phyloP scores from a whole-genome alignment of 2,329 filamentous ascomycete genomes.

The Fusarium sp. region DNA sequence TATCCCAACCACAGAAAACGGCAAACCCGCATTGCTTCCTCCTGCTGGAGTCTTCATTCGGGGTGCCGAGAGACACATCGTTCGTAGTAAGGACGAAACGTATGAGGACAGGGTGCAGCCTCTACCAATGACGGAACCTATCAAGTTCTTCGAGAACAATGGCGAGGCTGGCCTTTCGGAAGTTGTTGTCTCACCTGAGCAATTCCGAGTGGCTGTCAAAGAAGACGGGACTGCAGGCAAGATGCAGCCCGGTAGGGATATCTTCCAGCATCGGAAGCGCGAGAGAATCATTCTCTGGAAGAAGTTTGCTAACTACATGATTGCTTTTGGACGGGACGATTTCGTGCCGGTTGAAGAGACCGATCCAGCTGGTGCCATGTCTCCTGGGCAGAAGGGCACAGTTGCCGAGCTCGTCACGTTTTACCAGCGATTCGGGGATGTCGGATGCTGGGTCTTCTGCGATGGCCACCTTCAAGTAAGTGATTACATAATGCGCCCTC shows the following conservation, averaged over 20 bases:
- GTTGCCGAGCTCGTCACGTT: conserved; percentile 76
- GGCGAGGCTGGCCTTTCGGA: conserved; percentile 72
- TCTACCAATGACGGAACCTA: conserved; percentile 70
- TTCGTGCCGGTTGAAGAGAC: conserved; percentile 62
- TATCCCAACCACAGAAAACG: conserved; percentile 65
- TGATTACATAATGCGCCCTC: neutral
- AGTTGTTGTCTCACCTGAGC: conserved; percentile 73
- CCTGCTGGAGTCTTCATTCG: conserved; percentile 79
- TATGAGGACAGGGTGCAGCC: conserved; percentile 71
- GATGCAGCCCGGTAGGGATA: conserved; percentile 71
- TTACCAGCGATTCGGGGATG: conserved; percentile 84
- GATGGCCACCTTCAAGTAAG: conserved; percentile 81
- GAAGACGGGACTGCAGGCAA: conserved; percentile 71
- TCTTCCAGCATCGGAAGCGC: conserved; percentile 74
- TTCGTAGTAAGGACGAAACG: conserved; percentile 67
- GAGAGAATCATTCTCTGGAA: conserved; percentile 77
- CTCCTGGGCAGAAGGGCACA: conserved; percentile 53
- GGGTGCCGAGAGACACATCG: conserved; percentile 77
- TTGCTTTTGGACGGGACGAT: conserved; percentile 79
- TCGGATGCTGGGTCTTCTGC: conserved; percentile 84
- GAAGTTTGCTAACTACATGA: conserved; percentile 82
- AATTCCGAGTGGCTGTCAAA: conserved; percentile 68
- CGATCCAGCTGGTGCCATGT: conserved; percentile 55
- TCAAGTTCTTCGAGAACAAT: conserved; percentile 82
- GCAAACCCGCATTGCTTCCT: conserved; percentile 66